Base-by-base conservation (phyloP, 1,139 yeast species). In the Debaryomycetaceae sp. region DNA sequence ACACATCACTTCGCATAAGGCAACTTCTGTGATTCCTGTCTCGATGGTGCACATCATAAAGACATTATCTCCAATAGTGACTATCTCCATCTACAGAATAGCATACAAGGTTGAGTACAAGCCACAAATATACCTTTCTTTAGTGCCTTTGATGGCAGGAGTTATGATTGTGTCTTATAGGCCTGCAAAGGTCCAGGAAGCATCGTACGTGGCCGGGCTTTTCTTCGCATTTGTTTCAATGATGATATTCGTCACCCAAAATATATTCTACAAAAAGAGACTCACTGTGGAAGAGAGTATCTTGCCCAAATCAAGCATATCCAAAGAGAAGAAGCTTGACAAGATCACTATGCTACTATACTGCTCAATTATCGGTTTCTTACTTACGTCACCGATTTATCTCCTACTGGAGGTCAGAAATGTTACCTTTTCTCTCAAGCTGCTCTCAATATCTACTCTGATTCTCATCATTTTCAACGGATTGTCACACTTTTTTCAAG, bases 11-110 rank as follows among this genome's bases (percentile, higher is more conserved):
- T 81, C 95, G 5, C 96, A 90, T 62, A 86, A 87, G 63, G 93
- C 98, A 23, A 89, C 97, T 1, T 79, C 90, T 3, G 66, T 85
- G 49, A 87, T 91, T 40, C 97, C 97, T 0, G 97, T 91, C 14
- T 87, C 96, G 5, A 68, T 91, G 52, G 97, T 91, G 24, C 97
- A 90, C 63, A 90, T 97, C 14, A 83, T 91, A 55, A 91, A 91
- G 66, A 93, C 97, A 1, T 72, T 90, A 39, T 84, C 96, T 39
- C 98, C 98, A 2, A 72, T 91, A 35, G 78, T 87, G 42, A 91
- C 97, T 0, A 97, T 91, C n/a, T 65, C 81, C 29, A 87, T 87
- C 38, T 89, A 89, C 65, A 74, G 87, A 49, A 46, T 83, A 7
- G 50, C 84, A 35, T 86, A 83, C 59, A 68, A 74, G 17, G 78